A percentile compares a stretch with the other conserved stretches of the same genome.
These are phyloP conservation scores for Phialocephala subalpina DNA, from an alignment of 2,329 filamentous ascomycete genomes.

Conservation along the genomic window DNA sequence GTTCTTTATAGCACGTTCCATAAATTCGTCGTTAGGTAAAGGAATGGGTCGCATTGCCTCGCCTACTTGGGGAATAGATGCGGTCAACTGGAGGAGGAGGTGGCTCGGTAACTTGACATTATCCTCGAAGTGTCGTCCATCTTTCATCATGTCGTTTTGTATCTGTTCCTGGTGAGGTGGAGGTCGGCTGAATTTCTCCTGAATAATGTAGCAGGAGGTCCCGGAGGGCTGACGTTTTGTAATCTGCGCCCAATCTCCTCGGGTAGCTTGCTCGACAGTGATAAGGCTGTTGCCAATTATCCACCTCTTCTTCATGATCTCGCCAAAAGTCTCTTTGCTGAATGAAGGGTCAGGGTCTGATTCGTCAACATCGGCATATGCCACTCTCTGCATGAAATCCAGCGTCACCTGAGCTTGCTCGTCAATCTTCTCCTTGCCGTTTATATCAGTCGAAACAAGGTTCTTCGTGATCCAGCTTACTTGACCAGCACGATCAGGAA, in stretches of 20 bases:
- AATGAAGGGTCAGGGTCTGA: slow-evolving; percentile 73
- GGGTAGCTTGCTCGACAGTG: slow-evolving; percentile 74
- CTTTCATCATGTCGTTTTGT: slow-evolving; percentile 56
- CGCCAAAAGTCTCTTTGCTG: slow-evolving; percentile 68
- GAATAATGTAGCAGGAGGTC: slow-evolving; percentile 60
- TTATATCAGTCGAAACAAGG: slow-evolving; percentile 77
- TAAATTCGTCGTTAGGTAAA: slow-evolving; percentile 68
- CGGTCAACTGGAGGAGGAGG: slow-evolving; percentile 73
- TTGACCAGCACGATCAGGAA: slow-evolving; percentile 82
- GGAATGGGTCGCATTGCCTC: slow-evolving; percentile 74
- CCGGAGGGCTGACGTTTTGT: slow-evolving; percentile 77
- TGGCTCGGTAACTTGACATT: slow-evolving; percentile 77
- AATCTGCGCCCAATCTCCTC: slow-evolving; percentile 73
- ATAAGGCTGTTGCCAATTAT: slow-evolving; percentile 78
- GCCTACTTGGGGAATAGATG: slow-evolving; percentile 65
- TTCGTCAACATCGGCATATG: slow-evolving; percentile 86
- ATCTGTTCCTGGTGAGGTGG: slow-evolving; percentile 63
- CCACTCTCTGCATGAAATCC: slow-evolving; percentile 91
- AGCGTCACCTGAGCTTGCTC: slow-evolving; percentile 94
- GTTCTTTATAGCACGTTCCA: slow-evolving; percentile 71
- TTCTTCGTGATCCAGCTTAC: slow-evolving; percentile 92
- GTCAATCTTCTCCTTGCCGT: slow-evolving; percentile 79
- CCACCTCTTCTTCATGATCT: slow-evolving; percentile 73
- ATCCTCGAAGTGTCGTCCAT: slow-evolving; percentile 59
- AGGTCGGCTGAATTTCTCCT: slow-evolving; percentile 65